phyloP scores from a whole-genome alignment of 768 basidiomycete genomes.

The Phanerodontia chrysosporium region DNA sequence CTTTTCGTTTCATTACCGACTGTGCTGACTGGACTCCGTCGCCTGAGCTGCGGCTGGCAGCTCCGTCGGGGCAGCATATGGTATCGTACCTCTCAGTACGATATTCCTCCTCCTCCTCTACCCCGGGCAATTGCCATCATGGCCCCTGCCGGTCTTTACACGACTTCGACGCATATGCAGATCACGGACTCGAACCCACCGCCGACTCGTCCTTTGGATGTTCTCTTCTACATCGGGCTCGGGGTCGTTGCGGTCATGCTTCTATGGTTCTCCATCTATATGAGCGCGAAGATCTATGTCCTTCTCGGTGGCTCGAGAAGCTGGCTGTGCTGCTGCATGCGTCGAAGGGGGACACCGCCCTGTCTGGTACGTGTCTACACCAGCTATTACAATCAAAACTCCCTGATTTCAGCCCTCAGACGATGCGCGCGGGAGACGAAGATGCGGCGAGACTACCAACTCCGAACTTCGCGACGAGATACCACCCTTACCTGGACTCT shows the following conservation, averaged over 20 bases:
- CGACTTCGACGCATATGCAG: neutral
- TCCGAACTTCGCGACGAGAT: neutral
- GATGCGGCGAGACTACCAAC: neutral
- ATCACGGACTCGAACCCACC: neutral
- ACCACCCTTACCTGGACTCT: neutral
- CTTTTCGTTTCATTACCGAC: neutral
- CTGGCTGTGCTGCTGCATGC: neutral
- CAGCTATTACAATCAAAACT: neutral
- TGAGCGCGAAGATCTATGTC: neutral
- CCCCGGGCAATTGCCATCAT: neutral
- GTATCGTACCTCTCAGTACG: too few relatives aligned
- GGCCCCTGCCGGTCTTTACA: neutral
- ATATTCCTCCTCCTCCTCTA: too few relatives aligned
- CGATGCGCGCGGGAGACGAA: neutral
- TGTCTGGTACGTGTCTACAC: neutral
- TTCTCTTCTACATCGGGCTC: constrained; percentile 1
- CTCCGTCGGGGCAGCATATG: too few relatives aligned
- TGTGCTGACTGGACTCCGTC: too few relatives aligned
- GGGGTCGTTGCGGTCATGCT: neutral
- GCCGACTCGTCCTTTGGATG: neutral
- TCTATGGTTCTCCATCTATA: neutral
- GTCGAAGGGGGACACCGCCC: neutral
- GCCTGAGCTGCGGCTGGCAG: too few relatives aligned
- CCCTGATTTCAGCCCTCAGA: neutral
- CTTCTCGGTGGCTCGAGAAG: neutral